phyloP scores from a whole-genome alignment of 768 basidiomycete genomes.

The Floccularia luteovirens region DNA sequence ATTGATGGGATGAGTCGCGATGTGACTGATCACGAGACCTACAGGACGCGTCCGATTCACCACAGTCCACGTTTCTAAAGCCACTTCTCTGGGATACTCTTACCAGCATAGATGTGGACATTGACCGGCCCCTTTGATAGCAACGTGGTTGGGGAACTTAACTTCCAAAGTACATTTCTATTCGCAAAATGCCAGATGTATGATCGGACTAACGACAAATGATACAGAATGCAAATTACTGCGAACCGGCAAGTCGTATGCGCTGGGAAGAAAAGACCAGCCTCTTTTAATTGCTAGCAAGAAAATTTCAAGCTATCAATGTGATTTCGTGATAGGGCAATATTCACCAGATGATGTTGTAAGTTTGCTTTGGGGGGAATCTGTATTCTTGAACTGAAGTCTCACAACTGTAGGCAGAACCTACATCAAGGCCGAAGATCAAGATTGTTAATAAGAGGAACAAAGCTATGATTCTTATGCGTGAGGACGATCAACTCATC shows the following conservation, averaged over 20 bases:
- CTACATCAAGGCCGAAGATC: conserved; percentile 38
- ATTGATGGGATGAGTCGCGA: no score
- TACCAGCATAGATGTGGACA: conserved; percentile 45
- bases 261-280: conserved; percentile 49
- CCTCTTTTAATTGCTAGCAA: conserved; percentile 47
- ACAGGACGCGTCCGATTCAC: no score
- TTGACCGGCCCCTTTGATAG: conserved; percentile 49
- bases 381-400: background rate
- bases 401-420: conserved; percentile 33
- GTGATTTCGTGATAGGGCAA: conserved; percentile 45
- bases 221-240: conserved; percentile 42
- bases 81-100: no score
- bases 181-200: background rate
- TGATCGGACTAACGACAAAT: background rate
- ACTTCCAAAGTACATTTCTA: conserved; percentile 29
- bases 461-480: conserved; percentile 34
- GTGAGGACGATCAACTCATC: conserved; percentile 22
- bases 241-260: conserved; percentile 48
- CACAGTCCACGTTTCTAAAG: no score
- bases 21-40: no score
- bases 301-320: conserved; percentile 59
- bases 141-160: conserved; percentile 21
- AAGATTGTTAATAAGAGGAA: conserved; percentile 38
- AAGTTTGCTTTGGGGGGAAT: conserved; percentile 18
- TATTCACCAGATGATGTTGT: conserved; percentile 51